Conservation (phyloP, 495 filamentous ascomycete genomes). For the Neurospora sp. region DNA sequence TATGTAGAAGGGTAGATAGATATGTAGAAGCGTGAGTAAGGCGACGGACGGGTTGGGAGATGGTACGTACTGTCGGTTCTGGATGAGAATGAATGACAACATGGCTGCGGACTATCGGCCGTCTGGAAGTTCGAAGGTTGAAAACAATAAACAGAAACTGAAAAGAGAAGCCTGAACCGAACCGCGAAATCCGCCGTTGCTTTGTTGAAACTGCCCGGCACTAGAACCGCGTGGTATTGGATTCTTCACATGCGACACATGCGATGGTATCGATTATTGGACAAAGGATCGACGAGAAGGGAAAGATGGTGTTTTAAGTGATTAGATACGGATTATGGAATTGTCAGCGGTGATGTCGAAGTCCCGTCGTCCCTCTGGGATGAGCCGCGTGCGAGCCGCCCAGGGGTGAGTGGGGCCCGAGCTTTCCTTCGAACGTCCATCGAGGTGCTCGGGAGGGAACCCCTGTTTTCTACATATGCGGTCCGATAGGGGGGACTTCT, state of each 20-base stretch:
- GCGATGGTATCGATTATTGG: background rate
- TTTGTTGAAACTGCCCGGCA: background rate
- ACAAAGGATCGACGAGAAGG: background rate
- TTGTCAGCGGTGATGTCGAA: background rate
- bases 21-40: background rate
- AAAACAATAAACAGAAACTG: background rate
- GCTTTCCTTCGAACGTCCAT: background rate
- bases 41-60: background rate
- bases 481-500: background rate
- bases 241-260: background rate
- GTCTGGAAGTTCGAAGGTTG: too few relatives aligned
- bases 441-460: background rate
- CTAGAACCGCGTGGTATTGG: background rate
- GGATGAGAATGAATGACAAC: slow-evolving; percentile 90
- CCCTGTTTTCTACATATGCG: background rate
- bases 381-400: background rate
- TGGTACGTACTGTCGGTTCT: slow-evolving; percentile 74
- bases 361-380: background rate
- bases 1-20: slow-evolving; percentile 22
- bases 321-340: background rate
- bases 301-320: background rate
- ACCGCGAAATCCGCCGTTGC: background rate
- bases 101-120: slow-evolving; percentile 26
- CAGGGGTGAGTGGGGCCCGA: background rate
- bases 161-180: background rate